Evolutionary conservation across 2,329 filamentous ascomycete species (phyloP), one percentile per base, ranked within the genome.

Genomic region (Blastomyces parvus): DNA sequence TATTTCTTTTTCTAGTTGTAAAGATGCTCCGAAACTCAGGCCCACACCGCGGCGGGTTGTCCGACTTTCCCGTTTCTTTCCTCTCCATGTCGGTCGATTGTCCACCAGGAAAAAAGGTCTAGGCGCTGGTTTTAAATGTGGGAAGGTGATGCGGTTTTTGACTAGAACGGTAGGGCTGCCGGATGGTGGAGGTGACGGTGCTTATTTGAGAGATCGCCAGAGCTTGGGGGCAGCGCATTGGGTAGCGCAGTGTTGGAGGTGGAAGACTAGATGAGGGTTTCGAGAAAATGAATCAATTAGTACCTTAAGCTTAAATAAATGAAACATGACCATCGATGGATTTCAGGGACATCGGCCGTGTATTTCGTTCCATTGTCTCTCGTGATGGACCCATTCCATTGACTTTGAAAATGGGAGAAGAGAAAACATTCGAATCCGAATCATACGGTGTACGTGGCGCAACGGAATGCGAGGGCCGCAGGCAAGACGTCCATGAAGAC

Each of bases 201-300:
- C 81, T 84, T 96, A 97, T 85, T 93, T 95, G 77, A 97, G 89
- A 79, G 87, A 82, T 69, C 87, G 85, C 86, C 91, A 99, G 73
- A 99, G 88, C 87, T 96, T 97, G 74, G 93, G 92, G 62, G 94
- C 94, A 67, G 94, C 93, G 78, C 94, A 99, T 76, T 88, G 82
- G 73, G 86, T 90, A 68, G 93, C 91, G 83, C 94, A 99, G 84
- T 97, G 94, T 72, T 90, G 88, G 72, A 99, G 90, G 81, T 99
- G 93, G 89, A 99, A 99, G 84, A 97, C 93, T 97, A 71, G n/a
- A 60, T 61, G 56, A 9, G 8, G 14, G 14, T 48, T 44, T 38
- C 17, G 13, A 42, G 55, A 48, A 46, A 9, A 14, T 17, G 4
- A 19, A 33, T 36, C n/a, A 9, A 48, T 59, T 59, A 59, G 58